Percentiles rank a stretch among this genome's conserved stretches.
These are phyloP conservation scores for Xylaria sp. DNA, from an alignment of 2,329 filamentous ascomycete genomes.

Conservation along the genomic window DNA sequence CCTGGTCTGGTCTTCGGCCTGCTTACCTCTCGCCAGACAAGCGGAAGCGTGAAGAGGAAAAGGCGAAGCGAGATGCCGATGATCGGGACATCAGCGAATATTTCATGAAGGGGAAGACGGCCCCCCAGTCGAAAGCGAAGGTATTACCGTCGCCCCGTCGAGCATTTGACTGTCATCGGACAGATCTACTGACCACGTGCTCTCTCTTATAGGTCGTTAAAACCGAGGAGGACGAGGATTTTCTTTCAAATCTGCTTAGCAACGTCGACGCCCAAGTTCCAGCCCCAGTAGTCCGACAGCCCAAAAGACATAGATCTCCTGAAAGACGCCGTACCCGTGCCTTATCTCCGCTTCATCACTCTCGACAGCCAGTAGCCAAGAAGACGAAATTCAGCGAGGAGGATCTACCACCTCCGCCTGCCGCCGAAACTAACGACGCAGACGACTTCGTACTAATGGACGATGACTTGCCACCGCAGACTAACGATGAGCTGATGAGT, in stretches of 20 bases:
- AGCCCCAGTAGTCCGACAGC: slow-evolving; percentile 48
- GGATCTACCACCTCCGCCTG: slow-evolving; percentile 42
- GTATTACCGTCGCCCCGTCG: slow-evolving; percentile 38
- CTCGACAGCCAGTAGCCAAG: slow-evolving; percentile 50
- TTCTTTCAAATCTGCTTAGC: slow-evolving; percentile 76
- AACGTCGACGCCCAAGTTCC: slow-evolving; percentile 77
- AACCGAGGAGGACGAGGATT: slow-evolving; percentile 83
- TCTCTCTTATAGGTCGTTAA: slow-evolving; percentile 54
- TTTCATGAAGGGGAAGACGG: slow-evolving; percentile 71
- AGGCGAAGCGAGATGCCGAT: slow-evolving; percentile 77
- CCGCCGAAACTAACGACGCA: slow-evolving; percentile 51
- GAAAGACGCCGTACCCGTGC: slow-evolving; percentile 74
- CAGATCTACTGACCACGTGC: slow-evolving; percentile 12
- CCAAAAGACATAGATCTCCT: slow-evolving; percentile 63
- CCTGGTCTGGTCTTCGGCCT: neutral
- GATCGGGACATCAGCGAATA: slow-evolving; percentile 92
- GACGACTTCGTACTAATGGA: slow-evolving; percentile 54
- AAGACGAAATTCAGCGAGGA: slow-evolving; percentile 51
- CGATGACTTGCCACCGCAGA: slow-evolving; percentile 45
- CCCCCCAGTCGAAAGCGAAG: slow-evolving; percentile 71
- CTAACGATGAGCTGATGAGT: slow-evolving; percentile 65
- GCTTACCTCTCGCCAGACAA: slow-evolving; percentile 54
- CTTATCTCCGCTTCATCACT: slow-evolving; percentile 64
- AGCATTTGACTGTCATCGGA: neutral
- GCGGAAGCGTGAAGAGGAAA: slow-evolving; percentile 80